These are phyloP conservation scores for Fusarium pseudocircinatum DNA, from an alignment of 2,329 filamentous ascomycete genomes.

Conservation along the genomic window DNA sequence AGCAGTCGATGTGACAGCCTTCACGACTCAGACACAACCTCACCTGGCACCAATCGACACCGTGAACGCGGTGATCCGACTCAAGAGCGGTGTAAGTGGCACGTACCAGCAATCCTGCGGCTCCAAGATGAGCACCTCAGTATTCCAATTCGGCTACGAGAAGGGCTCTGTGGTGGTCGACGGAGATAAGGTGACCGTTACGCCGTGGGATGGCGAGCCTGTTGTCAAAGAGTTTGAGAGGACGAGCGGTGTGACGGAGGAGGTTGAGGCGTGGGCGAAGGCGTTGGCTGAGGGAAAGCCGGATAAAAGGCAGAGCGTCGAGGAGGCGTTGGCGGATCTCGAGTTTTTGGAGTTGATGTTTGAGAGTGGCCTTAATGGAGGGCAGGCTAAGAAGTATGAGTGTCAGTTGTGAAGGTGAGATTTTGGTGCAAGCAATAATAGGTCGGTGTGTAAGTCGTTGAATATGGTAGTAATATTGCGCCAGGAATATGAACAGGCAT, in stretches of 20 bases:
- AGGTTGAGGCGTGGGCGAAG: slow-evolving; percentile 70
- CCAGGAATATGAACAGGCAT: not conserved
- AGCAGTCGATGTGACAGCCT: slow-evolving; percentile 60
- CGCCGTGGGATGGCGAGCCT: slow-evolving; percentile 47
- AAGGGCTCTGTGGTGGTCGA: slow-evolving; percentile 62
- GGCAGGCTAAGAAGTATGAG: slow-evolving; percentile 52
- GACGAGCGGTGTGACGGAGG: slow-evolving; percentile 64
- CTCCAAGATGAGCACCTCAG: slow-evolving; percentile 61
- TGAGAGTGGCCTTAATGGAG: slow-evolving; percentile 56
- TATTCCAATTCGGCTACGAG: slow-evolving; percentile 68
- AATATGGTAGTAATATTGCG: not conserved
- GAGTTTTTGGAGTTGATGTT: slow-evolving; percentile 66
- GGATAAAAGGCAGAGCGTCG: slow-evolving; percentile 62
- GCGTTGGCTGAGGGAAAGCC: slow-evolving; percentile 57
- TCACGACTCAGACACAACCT: slow-evolving; percentile 62
- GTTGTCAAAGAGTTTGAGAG: slow-evolving; percentile 57
- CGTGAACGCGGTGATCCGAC: slow-evolving; percentile 66
- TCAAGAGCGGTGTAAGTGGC: slow-evolving; percentile 64
- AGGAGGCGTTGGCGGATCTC: slow-evolving; percentile 69
- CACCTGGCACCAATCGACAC: slow-evolving; percentile 74
- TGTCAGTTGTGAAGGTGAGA: slow-evolving; percentile 43
- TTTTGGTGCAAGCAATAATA: not conserved
- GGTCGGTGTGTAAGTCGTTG: not conserved
- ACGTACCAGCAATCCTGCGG: slow-evolving; percentile 68
- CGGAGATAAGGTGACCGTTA: slow-evolving; percentile 56